A percentile compares a stretch with the other conserved stretches of the same genome.
These are phyloP conservation scores for Chaetomium fimeti DNA, from an alignment of 495 filamentous ascomycete species.

Conservation along the genomic window DNA sequence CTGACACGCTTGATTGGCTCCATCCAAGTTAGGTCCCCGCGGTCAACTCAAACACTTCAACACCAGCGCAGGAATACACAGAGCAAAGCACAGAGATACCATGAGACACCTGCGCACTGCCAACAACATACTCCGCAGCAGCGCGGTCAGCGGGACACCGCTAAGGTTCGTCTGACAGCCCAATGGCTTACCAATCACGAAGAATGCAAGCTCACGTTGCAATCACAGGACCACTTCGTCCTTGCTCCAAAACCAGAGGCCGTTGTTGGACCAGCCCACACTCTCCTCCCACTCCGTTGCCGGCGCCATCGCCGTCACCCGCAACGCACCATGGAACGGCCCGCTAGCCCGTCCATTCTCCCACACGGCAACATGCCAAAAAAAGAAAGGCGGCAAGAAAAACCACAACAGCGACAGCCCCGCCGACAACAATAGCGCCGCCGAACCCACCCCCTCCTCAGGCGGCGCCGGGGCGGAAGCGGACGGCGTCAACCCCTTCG, in stretches of 20 bases:
- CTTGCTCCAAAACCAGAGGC: background rate
- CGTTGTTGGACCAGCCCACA: no score
- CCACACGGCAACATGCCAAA: slow-evolving; percentile 14
- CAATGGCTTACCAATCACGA: slow-evolving; percentile 12
- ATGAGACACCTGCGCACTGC: slow-evolving; percentile 30
- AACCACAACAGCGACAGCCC: slow-evolving; percentile 3
- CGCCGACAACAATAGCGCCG: background rate
- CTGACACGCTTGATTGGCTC: background rate
- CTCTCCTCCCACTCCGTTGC: background rate
- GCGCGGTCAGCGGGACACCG: background rate
- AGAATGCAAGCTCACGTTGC: background rate
- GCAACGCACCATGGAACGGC: slow-evolving; percentile 1
- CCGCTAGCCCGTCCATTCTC: slow-evolving; percentile 19
- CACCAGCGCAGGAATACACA: background rate
- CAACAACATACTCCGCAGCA: slow-evolving; percentile 29
- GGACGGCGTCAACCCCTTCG: slow-evolving; percentile 57
- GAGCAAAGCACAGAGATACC: background rate
- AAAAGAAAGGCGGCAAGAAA: background rate
- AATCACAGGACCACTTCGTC: slow-evolving; percentile 1
- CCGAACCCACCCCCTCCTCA: background rate
- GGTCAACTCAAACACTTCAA: background rate
- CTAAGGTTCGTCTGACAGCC: slow-evolving; percentile 15
- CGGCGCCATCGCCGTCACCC: background rate
- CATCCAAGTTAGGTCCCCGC: background rate
- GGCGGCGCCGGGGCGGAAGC: slow-evolving; percentile 7